Evolutionary conservation across 2,329 filamentous ascomycete species (phyloP).

Genomic region (Scedosporium boydii): DNA sequence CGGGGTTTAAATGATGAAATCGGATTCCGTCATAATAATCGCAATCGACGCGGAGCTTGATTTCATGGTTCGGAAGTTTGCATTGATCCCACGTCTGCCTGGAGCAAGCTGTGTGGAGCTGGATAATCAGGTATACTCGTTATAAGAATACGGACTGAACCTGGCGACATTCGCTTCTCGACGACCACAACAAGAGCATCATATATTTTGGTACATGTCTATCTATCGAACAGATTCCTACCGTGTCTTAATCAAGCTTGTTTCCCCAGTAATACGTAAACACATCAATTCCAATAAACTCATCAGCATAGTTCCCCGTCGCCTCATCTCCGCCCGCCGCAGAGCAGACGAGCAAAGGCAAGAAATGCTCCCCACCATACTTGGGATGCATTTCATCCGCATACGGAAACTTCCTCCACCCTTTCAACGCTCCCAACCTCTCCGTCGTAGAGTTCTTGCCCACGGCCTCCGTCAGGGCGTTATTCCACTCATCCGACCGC

Average conservation of each 20-base stretch:
- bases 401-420: conserved; percentile 38
- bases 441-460: conserved; percentile 20
- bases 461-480: conserved; percentile 30
- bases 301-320: conserved; percentile 36
- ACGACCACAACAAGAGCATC: no score
- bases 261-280: conserved; percentile 46
- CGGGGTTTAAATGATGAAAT: not conserved
- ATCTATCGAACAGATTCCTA: no score
- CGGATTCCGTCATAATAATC: not conserved
- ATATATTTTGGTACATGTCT: no score
- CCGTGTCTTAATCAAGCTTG: conserved; percentile 7
- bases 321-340: conserved; percentile 37
- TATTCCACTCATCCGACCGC: conserved; percentile 33
- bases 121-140: not conserved
- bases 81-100: not conserved
- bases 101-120: not conserved
- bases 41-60: not conserved
- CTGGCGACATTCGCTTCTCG: not conserved
- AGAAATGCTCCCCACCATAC: conserved; percentile 46
- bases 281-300: conserved; percentile 38
- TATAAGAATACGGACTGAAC: not conserved
- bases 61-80: not conserved
- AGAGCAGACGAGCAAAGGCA: conserved; percentile 48
- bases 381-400: conserved; percentile 45
- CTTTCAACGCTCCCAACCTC: conserved; percentile 28